Percentiles rank a stretch among this genome's conserved stretches.
phyloP scores from a whole-genome alignment of 2,329 filamentous ascomycete species.

The Nemania abortiva region DNA sequence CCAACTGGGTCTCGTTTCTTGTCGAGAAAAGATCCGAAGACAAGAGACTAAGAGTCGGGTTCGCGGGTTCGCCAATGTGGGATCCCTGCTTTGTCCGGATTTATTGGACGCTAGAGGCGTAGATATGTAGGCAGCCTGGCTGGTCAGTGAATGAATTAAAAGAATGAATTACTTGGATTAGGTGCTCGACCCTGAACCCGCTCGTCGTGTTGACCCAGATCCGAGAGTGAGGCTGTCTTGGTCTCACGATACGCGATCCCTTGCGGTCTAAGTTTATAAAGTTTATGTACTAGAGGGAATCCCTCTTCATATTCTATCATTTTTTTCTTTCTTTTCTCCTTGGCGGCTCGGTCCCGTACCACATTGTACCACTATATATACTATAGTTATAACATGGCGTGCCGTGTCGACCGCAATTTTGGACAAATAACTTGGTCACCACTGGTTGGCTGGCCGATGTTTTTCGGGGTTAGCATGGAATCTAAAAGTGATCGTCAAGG shows the following conservation, averaged over 20 bases:
- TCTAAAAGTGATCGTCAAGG: slow-evolving; percentile 31
- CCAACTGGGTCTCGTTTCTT: slow-evolving; percentile 6
- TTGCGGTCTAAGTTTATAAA: neutral
- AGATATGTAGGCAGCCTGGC: neutral
- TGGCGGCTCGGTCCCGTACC: neutral
- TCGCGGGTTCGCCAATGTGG: slow-evolving; percentile 24
- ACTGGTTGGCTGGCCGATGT: slow-evolving; percentile 20
- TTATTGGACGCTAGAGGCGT: neutral
- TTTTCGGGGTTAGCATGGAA: slow-evolving; percentile 18
- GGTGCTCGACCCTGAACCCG: neutral
- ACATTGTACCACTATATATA: neutral
- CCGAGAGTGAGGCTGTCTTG: neutral
- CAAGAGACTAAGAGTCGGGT: slow-evolving; percentile 1
- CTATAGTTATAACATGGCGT: neutral
- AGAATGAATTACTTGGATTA: neutral
- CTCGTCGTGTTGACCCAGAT: neutral
- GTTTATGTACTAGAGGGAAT: neutral
- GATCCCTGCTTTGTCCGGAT: slow-evolving; percentile 8
- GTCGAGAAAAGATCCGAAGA: neutral
- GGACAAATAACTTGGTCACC: slow-evolving; percentile 14
- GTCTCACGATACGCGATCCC: slow-evolving; percentile 2
- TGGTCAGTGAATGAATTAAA: neutral
- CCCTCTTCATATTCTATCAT: neutral
- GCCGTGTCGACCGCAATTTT: slow-evolving; percentile 8
- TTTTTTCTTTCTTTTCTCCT: neutral